Evolutionary conservation across 805 yeast species (phyloP), one percentile per base, ranked within the genome.

Genomic region (Metschnikowia gruessii): DNA sequence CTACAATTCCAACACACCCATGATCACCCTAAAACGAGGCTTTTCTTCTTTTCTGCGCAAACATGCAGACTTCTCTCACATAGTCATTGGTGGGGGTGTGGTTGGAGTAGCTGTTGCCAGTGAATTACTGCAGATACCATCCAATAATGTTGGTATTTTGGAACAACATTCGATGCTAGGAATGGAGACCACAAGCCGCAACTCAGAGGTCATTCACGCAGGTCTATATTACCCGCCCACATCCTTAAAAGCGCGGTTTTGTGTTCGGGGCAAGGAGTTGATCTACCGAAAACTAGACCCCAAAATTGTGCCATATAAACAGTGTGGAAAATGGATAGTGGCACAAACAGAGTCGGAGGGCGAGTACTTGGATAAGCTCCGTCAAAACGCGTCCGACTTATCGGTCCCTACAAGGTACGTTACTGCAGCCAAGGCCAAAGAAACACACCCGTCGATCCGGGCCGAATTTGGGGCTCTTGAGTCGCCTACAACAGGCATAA

Each of bases 181-280:
- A 1, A 76, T 78, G 54, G 97, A 90, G 57, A 88, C 96, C 0
- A 84, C 95, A 5, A 77, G 92, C n/a, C 71, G 97, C 43, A 90
- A 90, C 69, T 86, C 95, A 1, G 97, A 91, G 59, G 97, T 91
- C 21, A 84, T 90, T 19, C 97, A 90, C 65, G 96, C 96, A 0
- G 97, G 96, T 0, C 58, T 90, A 6, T 91, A 91, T 61, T 85
- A 87, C 58, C 95, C 96, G 0, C 66, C 70, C 9, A 77, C 79
- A 48, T 75, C 85, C 2, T 69, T 91, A 44, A 85, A 87, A 59
- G 80, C 87, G 0, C 65, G 71, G 53, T 65, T 90, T 24, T 91
- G 97, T 57, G 70, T 90, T 29, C 74, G 76, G 32, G 97, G 97
- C 0, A 89, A 86, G 56, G 64, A 80, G 12, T 64, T 82, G 63